These are phyloP conservation scores for Sungouiozyma intestinalis DNA, from an alignment of 805 yeast genomes.

Conservation along the genomic window DNA sequence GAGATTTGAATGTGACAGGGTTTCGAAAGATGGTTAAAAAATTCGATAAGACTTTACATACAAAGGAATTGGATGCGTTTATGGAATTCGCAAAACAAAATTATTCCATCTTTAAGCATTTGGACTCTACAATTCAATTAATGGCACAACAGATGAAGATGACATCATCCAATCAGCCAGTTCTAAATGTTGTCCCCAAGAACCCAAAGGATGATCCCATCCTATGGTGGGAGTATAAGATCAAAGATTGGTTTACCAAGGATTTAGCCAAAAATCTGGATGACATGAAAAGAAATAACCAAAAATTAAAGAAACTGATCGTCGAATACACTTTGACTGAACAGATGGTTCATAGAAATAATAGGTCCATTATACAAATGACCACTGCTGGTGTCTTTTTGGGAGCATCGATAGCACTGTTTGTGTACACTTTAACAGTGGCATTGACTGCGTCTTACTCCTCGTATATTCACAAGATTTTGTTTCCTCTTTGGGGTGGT, in stretches of 20 bases:
- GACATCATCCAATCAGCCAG: conserved; percentile 9
- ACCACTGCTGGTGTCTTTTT: conserved; percentile 56
- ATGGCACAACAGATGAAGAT: conserved; percentile 20
- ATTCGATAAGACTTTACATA: conserved; percentile 53
- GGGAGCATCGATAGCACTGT: conserved; percentile 63
- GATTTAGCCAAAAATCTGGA: conserved; percentile 19
- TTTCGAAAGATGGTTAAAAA: conserved; percentile 83
- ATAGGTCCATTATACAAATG: conserved; percentile 30
- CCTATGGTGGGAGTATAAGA: conserved; percentile 23
- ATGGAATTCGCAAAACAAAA: conserved; percentile 20
- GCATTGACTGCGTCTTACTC: conserved; percentile 38
- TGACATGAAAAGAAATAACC: conserved; percentile 20
- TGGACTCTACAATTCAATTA: conserved; percentile 16
- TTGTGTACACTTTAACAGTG: conserved; percentile 44
- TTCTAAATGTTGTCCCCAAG: conserved; percentile 9
- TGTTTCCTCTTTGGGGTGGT: conserved; percentile 91
- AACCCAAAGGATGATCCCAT: conserved; percentile 23
- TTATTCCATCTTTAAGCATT: conserved; percentile 21
- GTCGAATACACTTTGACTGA: conserved; percentile 24
- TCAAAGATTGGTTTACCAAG: conserved; percentile 33
- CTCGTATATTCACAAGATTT: conserved; percentile 36
- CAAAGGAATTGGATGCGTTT: conserved; percentile 18
- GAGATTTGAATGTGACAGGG: conserved; percentile 75
- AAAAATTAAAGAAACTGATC: conserved; percentile 21
- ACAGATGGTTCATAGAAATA: conserved; percentile 26